A percentile compares a stretch with the other conserved stretches of the same genome.
Evolutionary conservation across 2,329 filamentous ascomycete genomes (phyloP).

Genomic region (Pseudogymnoascus sp.): DNA sequence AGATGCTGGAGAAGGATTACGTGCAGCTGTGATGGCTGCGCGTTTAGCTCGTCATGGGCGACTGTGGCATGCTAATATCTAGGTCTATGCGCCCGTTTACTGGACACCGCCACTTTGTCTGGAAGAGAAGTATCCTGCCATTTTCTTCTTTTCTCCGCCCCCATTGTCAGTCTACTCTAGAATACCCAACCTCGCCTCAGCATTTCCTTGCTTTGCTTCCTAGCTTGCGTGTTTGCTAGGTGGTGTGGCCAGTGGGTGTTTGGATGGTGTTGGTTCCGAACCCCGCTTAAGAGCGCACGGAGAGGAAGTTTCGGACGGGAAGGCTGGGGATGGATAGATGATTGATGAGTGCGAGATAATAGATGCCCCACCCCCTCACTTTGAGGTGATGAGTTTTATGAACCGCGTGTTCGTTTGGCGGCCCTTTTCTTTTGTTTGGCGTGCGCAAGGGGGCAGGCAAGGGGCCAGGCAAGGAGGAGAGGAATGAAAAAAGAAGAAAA

Average conservation of each 20-base stretch:
- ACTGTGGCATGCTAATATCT: conserved; percentile 1
- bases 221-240: not conserved
- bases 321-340: not conserved
- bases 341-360: not conserved
- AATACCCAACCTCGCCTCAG: not conserved
- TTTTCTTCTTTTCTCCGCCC: not conserved
- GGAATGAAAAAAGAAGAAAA: not conserved
- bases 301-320: not conserved
- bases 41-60: not conserved
- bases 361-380: not conserved
- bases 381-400: not conserved
- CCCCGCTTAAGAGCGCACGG: not conserved
- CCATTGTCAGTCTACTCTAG: not conserved
- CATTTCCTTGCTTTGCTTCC: not conserved
- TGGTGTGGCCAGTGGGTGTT: not conserved
- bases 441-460: not conserved
- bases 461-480: not conserved
- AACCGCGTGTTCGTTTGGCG: not conserved
- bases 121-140: conserved; percentile 1
- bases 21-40: conserved; percentile 40
- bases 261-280: not conserved
- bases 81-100: not conserved
- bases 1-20: conserved; percentile 54
- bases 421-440: not conserved
- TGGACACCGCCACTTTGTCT: not conserved